Evolutionary conservation across 306 rosid species (phyloP), one percentile per base, ranked within the genome.

Genomic region (Sindora glabra): DNA sequence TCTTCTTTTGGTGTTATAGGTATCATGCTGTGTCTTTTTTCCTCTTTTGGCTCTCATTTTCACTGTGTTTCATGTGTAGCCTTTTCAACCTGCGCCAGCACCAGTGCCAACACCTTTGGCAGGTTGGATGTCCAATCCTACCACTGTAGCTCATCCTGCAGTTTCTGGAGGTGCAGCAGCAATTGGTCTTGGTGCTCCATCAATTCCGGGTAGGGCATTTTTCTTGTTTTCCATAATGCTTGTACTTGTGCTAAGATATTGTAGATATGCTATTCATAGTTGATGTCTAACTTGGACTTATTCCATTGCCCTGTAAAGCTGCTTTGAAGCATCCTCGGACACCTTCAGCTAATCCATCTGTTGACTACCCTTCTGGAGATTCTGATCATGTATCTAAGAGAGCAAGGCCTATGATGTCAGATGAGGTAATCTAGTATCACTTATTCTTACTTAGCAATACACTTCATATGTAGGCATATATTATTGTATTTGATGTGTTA

Each of bases 51-150:
- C 45, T 36, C 67, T 66, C 12, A 16, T 8, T 41, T 34, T 48
- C 44, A 16, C 39, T 13, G 60, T 59, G 70, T 44, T 67, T 74
- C 38, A 15, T 62, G 45, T 45, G 45, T 82, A 92, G 99, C 96
- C 99, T 51, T 92, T 92, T 77, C 95, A 88, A 74, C 86, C 98
- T 54, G 79, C 90, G 16, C 77, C 94, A 46, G 82, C 96, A 16
- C 81, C 89, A 11, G 34, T 29, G 34, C 81, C 89, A 11, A 58
- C 89, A 24, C 95, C 95, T 51, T 79, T 88, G 49, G 99, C 99
- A 10, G 96, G 98, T 74, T 92, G 98, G 98, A 92, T 92, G 98
- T 86, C 98, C 60, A 92, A 86, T 78, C 86, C 98, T 60, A 78
- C 94, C n/a, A 77, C 94, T 19, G 94, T 89, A 51, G 77, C 90